Percentiles rank a stretch among this genome's conserved stretches.
Conservation (phyloP, 148 eudicot species). For the Vaccinium darrowii region DNA sequence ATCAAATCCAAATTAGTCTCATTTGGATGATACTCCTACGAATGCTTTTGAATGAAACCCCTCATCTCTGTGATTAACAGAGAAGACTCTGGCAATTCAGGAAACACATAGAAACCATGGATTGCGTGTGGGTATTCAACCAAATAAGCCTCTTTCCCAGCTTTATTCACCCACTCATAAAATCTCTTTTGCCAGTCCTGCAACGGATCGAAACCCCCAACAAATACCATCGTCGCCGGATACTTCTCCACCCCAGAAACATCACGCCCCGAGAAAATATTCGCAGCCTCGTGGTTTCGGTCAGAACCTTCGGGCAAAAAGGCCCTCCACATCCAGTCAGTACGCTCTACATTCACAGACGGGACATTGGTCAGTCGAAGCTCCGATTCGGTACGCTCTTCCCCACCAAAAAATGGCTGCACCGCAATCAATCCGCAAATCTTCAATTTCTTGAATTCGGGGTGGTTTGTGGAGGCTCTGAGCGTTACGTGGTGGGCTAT, state of each 20-base stretch:
- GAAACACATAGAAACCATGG: slow-evolving; percentile 33
- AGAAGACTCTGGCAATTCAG: slow-evolving; percentile 25
- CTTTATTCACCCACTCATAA: slow-evolving; percentile 25
- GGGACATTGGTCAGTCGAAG: slow-evolving; percentile 8
- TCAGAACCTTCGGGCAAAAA: slow-evolving; percentile 41
- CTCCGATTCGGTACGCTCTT: slow-evolving; percentile 36
- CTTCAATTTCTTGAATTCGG: slow-evolving; percentile 20
- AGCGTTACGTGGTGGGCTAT: slow-evolving; percentile 39
- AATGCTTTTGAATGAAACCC: slow-evolving; percentile 30
- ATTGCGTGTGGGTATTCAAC: slow-evolving; percentile 35
- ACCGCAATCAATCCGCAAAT: slow-evolving; percentile 29
- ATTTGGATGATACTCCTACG: background rate
- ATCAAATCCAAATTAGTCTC: no score
- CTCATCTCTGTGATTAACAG: slow-evolving; percentile 20
- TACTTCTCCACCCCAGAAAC: slow-evolving; percentile 12
- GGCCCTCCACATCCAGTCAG: slow-evolving; percentile 41
- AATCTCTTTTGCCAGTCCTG: slow-evolving; percentile 35
- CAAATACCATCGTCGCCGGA: slow-evolving; percentile 29
- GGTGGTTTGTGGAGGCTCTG: background rate
- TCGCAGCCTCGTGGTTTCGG: slow-evolving; percentile 34
- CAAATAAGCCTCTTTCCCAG: slow-evolving; percentile 32
- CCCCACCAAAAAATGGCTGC: slow-evolving; percentile 50
- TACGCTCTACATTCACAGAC: background rate
- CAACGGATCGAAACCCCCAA: slow-evolving; percentile 37
- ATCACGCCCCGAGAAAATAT: slow-evolving; percentile 19